Conservation (phyloP, 441 rosid species). For the Hura crepitans region DNA sequence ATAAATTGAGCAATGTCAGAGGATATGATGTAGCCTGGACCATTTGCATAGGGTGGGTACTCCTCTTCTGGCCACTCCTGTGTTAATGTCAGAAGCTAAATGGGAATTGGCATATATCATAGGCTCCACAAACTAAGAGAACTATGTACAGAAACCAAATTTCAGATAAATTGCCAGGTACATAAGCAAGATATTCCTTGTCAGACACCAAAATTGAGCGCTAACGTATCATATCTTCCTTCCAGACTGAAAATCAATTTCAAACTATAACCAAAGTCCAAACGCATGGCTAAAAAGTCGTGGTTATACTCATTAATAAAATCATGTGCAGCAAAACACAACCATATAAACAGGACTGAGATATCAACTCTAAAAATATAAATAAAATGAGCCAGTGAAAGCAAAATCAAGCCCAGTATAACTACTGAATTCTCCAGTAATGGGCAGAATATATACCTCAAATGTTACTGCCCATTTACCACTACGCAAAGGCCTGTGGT, state of each 20-base stretch:
- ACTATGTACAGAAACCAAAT: neutral
- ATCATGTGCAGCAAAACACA: neutral
- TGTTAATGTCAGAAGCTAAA: neutral
- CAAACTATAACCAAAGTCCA: neutral
- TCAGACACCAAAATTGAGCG: neutral
- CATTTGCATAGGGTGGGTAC: conserved; percentile 95
- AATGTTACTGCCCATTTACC: conserved; percentile 94
- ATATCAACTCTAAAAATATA: neutral
- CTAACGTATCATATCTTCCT: neutral
- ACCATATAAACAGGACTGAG: neutral
- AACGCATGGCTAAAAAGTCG: neutral
- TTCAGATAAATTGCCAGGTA: neutral
- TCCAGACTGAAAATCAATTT: neutral
- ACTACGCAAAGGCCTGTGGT: conserved; percentile 70
- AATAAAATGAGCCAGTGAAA: neutral
- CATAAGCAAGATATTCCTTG: neutral
- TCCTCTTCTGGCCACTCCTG: conserved; percentile 99
- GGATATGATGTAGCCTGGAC: conserved; percentile 85
- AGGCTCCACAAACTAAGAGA: neutral
- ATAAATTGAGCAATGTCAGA: conserved; percentile 72
- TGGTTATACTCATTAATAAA: neutral
- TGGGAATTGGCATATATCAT: neutral
- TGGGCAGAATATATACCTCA: conserved; percentile 46
- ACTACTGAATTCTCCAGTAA: conserved; percentile 1
- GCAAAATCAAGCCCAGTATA: neutral